These are phyloP conservation scores for Cutaneotrichosporon dermatis DNA, from an alignment of 1,284 basidiomycete species.

Conservation along the genomic window DNA sequence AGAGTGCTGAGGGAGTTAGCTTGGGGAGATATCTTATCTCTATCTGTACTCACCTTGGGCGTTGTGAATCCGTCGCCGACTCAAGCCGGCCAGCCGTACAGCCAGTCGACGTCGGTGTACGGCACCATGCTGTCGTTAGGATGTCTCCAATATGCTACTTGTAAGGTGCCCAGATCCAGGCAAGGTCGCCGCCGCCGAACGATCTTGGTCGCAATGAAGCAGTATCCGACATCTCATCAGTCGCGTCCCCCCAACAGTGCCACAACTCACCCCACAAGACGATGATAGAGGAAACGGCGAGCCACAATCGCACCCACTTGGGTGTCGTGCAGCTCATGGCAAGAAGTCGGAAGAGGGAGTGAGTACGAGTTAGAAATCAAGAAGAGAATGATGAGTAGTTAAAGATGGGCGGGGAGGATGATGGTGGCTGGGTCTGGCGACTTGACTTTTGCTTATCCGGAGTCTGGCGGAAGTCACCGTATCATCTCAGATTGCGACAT, in stretches of 20 bases:
- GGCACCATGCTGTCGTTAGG: conserved; percentile 22
- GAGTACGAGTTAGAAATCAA: background rate
- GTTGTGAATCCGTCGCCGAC: conserved; percentile 70
- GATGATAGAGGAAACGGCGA: conserved; percentile 57
- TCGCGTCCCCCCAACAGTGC: conserved; percentile 27
- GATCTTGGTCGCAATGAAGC: conserved; percentile 64
- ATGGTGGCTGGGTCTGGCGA: no score
- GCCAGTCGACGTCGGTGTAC: conserved; percentile 58
- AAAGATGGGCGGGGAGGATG: no score
- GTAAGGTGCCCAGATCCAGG: conserved; percentile 85
- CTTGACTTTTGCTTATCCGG: background rate
- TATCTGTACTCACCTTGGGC: conserved; percentile 63
- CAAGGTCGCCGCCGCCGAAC: conserved; percentile 72
- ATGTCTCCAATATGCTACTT: conserved; percentile 38
- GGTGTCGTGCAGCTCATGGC: conserved; percentile 31
- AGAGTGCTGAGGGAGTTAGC: conserved; percentile 57
- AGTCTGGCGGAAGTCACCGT: background rate
- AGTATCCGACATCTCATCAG: conserved; percentile 60
- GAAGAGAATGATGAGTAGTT: background rate
- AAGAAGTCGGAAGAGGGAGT: background rate
- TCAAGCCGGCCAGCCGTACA: conserved; percentile 68
- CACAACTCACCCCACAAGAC: conserved; percentile 47
- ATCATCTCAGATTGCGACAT: conserved; percentile 2
- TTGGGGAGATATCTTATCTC: no score
- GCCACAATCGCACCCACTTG: conserved; percentile 66